A percentile compares a stretch with the other conserved stretches of the same genome.
phyloP scores from a whole-genome alignment of 495 filamentous ascomycete species.

The Aspergillus bridgeri region DNA sequence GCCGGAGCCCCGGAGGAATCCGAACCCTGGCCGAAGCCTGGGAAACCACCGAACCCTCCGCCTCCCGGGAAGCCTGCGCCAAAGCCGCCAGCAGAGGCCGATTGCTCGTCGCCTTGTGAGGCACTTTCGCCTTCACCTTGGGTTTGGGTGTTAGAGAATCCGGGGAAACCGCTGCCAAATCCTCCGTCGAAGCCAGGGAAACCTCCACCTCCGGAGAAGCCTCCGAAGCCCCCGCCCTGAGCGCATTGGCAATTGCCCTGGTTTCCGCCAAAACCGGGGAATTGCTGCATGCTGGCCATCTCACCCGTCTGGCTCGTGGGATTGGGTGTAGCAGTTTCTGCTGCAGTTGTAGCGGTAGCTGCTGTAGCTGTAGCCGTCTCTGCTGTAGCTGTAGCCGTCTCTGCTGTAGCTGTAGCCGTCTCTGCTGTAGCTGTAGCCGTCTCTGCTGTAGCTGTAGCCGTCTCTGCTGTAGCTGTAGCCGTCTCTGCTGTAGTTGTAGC shows the following conservation, averaged over 20 bases:
- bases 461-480: not conserved
- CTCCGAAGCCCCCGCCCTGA: not conserved
- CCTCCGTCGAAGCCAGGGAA: not conserved
- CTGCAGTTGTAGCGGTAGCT: no score
- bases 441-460: not conserved
- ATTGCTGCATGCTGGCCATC: not conserved
- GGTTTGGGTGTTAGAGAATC: not conserved
- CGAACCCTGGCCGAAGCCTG: no score
- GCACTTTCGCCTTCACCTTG: not conserved
- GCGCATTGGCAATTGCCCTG: not conserved
- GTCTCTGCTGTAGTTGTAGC: not conserved
- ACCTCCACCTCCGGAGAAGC: not conserved
- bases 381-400: not conserved
- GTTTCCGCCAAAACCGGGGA: not conserved
- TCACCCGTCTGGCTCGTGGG: not conserved
- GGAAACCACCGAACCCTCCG: no score
- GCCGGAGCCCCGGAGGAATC: no score
- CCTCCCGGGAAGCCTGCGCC: no score
- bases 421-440: not conserved
- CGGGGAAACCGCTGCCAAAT: not conserved
- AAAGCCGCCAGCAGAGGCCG: not conserved
- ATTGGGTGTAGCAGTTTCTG: not conserved
- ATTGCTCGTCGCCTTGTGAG: not conserved
- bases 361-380: not conserved
- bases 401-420: not conserved